Conservation (phyloP, 2,329 filamentous ascomycete genomes). For the Phyllosticta citribraziliensis region DNA sequence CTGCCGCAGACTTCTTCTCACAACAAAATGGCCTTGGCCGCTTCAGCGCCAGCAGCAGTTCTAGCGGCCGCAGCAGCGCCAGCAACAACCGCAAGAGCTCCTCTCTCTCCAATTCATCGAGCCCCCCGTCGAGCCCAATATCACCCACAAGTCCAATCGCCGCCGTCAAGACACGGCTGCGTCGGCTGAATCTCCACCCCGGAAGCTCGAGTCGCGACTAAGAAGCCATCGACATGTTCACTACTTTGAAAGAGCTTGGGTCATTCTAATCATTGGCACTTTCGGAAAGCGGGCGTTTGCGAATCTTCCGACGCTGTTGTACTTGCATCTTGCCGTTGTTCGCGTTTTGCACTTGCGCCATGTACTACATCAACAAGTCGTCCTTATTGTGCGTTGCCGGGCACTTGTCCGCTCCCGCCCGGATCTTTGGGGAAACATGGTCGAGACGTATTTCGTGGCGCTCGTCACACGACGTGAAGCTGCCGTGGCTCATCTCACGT, state of each 20-base stretch:
- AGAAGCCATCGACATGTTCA: neutral
- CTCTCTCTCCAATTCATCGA: slow-evolving; percentile 4
- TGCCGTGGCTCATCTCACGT: neutral
- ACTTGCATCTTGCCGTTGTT: neutral
- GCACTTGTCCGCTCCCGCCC: neutral
- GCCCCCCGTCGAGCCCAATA: neutral
- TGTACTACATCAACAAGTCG: neutral
- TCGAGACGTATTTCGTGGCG: neutral
- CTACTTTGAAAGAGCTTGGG: neutral
- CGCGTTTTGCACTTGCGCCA: neutral
- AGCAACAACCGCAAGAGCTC: slow-evolving; percentile 5
- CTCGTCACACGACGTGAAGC: neutral
- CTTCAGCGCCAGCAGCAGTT: neutral
- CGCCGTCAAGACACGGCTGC: neutral
- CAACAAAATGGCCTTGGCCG: neutral
- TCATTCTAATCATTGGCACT: neutral
- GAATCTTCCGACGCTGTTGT: neutral
- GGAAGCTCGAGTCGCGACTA: neutral
- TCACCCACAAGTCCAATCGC: slow-evolving; percentile 5
- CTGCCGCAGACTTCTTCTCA: neutral
- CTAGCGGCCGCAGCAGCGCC: neutral
- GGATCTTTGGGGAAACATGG: neutral
- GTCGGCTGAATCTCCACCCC: slow-evolving; percentile 1
- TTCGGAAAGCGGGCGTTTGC: neutral
- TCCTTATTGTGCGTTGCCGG: neutral